Base-by-base conservation (phyloP, 2,329 filamentous ascomycete genomes). In the Scedosporium boydii region DNA sequence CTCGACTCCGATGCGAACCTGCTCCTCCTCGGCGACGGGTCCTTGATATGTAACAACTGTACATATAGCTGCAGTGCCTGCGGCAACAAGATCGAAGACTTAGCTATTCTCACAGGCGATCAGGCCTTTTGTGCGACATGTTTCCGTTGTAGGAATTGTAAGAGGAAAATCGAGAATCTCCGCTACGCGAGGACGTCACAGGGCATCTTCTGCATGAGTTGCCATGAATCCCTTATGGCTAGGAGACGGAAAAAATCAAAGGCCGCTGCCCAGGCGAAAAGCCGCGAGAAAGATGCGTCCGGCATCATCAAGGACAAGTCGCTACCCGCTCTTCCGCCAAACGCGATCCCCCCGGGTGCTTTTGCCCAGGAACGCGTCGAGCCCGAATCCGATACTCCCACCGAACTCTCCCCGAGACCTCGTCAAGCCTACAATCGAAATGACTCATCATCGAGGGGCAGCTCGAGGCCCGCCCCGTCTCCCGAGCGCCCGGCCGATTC, bases 201-300 rank as follows among this genome's bases (percentile, higher is more conserved):
- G 75, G 95, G 95, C 64, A 99, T 99, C 69, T 98, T 99, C 73
- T 99, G 95, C 78, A 99, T 99, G 95, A 92, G 88, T 71, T 99
- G 95, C 73, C 95, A 99, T 72, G 95, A 99, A 76, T 95, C 91
- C 29, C 78, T 99, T 61, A 98, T 98, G 92, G 91, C 93, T 59
- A 83, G 93, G 66, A 84, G 93, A 66, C 85, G 91, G 70, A 97
- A 98, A 77, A 92, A 91, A 74, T 87, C 88, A 46, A 92, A 91
- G 74, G 83, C 87, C 60, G 80, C 83, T 51, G 80, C 82, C 0
- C 80, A 82, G 65, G 81, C 83, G 58, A 87, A 87, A 69, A 75
- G 81, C 59, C 80, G 84, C 69, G 85, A 87, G 67, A 87, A 87
- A 71, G 85, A 87, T 16, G 74, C 77, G 56, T 85, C 80, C 60